Percentiles rank a stretch among this genome's conserved stretches.
phyloP scores from a whole-genome alignment of 345 rosid species.

The Excoecaria cochinchinensis region DNA sequence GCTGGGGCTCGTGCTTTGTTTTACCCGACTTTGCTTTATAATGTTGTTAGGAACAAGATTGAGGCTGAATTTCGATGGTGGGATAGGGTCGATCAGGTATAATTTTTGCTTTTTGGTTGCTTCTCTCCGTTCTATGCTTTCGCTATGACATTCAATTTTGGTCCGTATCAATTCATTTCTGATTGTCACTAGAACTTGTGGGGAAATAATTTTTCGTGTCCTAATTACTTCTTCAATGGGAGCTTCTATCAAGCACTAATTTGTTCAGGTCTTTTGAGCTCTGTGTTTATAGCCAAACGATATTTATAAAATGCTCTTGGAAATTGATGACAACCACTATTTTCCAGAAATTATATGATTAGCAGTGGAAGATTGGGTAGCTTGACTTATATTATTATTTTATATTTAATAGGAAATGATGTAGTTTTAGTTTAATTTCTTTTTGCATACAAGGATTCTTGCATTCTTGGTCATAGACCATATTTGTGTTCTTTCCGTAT shows the following conservation, averaged over 20 bases:
- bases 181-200: neutral
- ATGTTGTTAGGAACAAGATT: conserved; percentile 87
- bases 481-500: too few species aligned
- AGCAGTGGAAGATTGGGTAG: neutral
- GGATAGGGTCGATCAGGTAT: conserved; percentile 90
- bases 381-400: neutral
- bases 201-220: neutral
- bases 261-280: neutral
- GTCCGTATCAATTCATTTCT: neutral
- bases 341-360: neutral
- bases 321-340: neutral
- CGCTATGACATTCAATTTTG: neutral
- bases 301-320: neutral
- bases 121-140: neutral
- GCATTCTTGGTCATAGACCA: neutral
- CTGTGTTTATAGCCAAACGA: neutral
- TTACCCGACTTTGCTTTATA: conserved; percentile 85
- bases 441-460: neutral
- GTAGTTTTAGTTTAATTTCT: neutral
- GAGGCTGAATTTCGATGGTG: conserved; percentile 96
- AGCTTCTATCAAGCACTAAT: neutral
- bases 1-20: conserved; percentile 93
- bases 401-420: neutral
- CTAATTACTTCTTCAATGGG: neutral
- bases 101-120: neutral